A percentile compares a stretch with the other conserved stretches of the same genome.
Evolutionary conservation across 73 alveolate genomes (phyloP).

Genomic region (Stentor roeselii): DNA sequence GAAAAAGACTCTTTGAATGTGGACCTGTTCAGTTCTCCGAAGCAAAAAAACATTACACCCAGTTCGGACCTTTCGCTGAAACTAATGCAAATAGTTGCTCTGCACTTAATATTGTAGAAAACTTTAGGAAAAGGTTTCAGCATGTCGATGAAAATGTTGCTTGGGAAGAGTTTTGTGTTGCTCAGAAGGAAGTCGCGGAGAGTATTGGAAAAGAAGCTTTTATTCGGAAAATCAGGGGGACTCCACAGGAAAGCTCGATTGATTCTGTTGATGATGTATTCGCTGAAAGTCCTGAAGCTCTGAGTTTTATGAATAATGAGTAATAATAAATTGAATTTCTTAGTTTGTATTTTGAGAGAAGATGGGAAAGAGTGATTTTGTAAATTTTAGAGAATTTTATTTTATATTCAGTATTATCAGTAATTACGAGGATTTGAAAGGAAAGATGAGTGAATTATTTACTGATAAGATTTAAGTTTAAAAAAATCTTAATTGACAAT

Average conservation of each 20-base stretch:
- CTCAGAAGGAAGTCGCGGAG: not conserved
- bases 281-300: not conserved
- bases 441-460: too few relatives aligned
- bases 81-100: not conserved
- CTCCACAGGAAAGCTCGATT: not conserved
- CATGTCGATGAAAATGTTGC: not conserved
- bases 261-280: not conserved
- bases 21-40: constrained; percentile 25
- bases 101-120: not conserved
- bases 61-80: constrained; percentile 28
- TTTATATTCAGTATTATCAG: too few relatives aligned
- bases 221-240: not conserved
- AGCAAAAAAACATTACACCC: constrained; percentile 20
- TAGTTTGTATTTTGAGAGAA: too few relatives aligned
- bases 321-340: too few relatives aligned
- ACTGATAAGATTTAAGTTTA: too few relatives aligned
- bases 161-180: constrained; percentile 10
- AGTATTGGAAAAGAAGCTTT: constrained; percentile 4
- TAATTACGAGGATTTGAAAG: too few relatives aligned
- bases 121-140: not conserved
- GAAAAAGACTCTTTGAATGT: constrained; percentile 9
- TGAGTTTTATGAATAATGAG: not conserved
- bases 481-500: too few relatives aligned
- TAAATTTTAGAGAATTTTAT: too few relatives aligned
- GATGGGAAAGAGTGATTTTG: too few relatives aligned